Base-by-base conservation (phyloP, 495 filamentous ascomycete genomes). In the Xylaria castorea region DNA sequence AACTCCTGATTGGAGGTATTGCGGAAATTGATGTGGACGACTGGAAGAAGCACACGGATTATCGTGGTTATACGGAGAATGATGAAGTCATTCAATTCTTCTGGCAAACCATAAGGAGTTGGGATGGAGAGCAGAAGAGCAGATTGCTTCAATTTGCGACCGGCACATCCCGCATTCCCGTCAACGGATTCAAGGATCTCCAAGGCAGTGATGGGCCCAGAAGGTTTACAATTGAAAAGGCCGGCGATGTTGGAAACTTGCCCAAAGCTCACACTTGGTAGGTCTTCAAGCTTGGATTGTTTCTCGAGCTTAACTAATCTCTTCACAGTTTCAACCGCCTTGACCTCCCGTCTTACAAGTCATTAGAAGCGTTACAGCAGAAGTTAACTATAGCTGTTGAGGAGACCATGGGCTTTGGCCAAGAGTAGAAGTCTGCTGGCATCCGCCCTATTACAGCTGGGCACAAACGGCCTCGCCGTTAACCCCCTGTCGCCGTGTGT, bases 21-120 rank as follows among this genome's bases (percentile, higher is more conserved):
- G 97, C 96, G 57, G 96, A 99, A 81, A 99, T 99, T 76, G 96
- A 99, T 78, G 97, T 99, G 25, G 96, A 98, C 62, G 96, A 99
- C 82, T 99, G 96, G 96, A 99, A 99, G 91, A 99, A 99, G 85
- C 96, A 99, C 84, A 99, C 96, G n/a, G 96, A 99, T 80, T 99
- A 99, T 84, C 91, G 96, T 72, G 96, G 96, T n/a, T 99, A 99
- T 85, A 97, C 97, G 50, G 96, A 99, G 83, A 91, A 89, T 66
- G 97, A 98, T 80, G 93, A 97, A 78, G 97, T 98, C 40, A 97
- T 99, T 75, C 91, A 93, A 80, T 95, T 94, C 85, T 99, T 99
- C 89, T 99, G 96, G 96, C 96, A 97, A 87, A 95, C 94, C 68
- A 85, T 99, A 75, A 90, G 95, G 75, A 93, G 88, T 74, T 98